phyloP scores from a whole-genome alignment of 768 basidiomycete species.

The Rhodotorula diobovata region DNA sequence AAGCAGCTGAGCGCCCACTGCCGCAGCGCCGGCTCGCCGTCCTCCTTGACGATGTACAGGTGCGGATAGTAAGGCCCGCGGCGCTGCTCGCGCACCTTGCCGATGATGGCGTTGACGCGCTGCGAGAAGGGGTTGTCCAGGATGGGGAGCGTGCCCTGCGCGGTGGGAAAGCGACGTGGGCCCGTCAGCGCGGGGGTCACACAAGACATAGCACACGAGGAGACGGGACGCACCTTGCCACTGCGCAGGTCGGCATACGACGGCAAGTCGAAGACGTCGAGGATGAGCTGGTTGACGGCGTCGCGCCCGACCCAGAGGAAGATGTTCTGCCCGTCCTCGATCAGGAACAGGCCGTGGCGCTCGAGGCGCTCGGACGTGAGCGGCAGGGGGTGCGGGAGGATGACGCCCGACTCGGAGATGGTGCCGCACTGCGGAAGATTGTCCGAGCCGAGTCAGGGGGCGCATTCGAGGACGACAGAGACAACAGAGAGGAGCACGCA shows the following conservation, averaged over 20 bases:
- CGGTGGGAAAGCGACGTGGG: too few species aligned
- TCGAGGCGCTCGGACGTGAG: slow-evolving; percentile 92
- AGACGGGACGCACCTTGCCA: slow-evolving; percentile 66
- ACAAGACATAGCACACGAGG: not conserved
- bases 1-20: slow-evolving; percentile 92
- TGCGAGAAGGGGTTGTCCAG: slow-evolving; percentile 95
- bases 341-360: slow-evolving; percentile 89
- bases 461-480: not conserved
- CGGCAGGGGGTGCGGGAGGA: slow-evolving; percentile 80
- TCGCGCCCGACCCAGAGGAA: slow-evolving; percentile 99
- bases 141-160: slow-evolving; percentile 75
- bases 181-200: not conserved
- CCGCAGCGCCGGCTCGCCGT: slow-evolving; percentile 88
- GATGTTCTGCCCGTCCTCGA: slow-evolving; percentile 95
- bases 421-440: slow-evolving; percentile 67
- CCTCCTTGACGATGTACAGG: slow-evolving; percentile 94
- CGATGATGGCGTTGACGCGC: slow-evolving; percentile 84
- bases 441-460: not conserved
- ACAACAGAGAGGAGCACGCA: slow-evolving; percentile 46
- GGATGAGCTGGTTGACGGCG: slow-evolving; percentile 87
- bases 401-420: slow-evolving; percentile 79
- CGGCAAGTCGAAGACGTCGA: slow-evolving; percentile 89
- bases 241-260: slow-evolving; percentile 82
- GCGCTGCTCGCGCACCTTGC: slow-evolving; percentile 90
- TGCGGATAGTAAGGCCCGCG: slow-evolving; percentile 88